Percentiles rank a stretch among this genome's conserved stretches.
Evolutionary conservation across 225 moss, liverwort and hornwort genomes (phyloP).

Genomic region (Rhytidiadelphus loreus): DNA sequence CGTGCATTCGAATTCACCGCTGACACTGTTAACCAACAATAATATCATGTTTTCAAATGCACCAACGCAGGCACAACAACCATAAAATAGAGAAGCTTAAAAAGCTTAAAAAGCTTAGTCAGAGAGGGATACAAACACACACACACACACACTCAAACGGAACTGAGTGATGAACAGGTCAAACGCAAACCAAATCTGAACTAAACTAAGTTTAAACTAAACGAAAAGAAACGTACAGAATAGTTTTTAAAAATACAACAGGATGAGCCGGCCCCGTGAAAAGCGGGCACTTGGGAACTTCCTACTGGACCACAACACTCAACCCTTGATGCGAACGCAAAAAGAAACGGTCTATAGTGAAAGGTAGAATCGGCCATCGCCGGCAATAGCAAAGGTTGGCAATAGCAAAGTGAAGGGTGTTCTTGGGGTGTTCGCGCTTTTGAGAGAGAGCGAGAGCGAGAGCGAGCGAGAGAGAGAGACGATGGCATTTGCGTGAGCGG

Average conservation of each 20-base stretch:
- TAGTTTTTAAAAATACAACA: background rate
- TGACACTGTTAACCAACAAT: background rate
- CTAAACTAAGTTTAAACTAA: background rate
- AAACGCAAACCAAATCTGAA: background rate
- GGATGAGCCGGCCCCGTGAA: background rate
- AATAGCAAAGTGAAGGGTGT: background rate
- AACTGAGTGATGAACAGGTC: background rate
- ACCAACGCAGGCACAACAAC: background rate
- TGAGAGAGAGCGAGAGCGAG: no score
- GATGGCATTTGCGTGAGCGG: background rate
- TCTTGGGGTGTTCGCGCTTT: background rate
- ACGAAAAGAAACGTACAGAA: background rate
- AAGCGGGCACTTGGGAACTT: background rate
- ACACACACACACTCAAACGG: background rate
- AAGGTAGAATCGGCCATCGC: background rate
- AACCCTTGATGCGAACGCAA: background rate
- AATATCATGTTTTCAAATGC: background rate
- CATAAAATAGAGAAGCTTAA: no score
- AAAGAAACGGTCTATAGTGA: background rate
- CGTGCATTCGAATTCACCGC: background rate
- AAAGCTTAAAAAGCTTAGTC: no score
- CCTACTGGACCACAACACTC: background rate
- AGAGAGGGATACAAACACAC: background rate
- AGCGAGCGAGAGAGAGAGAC: background rate
- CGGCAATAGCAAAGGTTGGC: background rate